phyloP scores from a whole-genome alignment of 768 basidiomycete species.

The Lactifluus volemus region DNA sequence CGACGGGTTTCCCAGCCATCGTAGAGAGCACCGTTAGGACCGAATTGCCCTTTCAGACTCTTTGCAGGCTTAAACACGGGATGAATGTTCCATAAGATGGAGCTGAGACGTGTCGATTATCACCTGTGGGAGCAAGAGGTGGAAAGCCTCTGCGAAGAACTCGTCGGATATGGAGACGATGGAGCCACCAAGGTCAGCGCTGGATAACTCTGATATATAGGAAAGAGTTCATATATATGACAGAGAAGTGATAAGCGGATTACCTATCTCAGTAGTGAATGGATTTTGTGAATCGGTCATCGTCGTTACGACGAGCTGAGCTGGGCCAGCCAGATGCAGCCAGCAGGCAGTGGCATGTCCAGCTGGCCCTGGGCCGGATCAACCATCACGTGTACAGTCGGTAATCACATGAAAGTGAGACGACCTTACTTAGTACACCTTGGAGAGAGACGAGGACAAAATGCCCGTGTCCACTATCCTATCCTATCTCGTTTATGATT shows the following conservation, averaged over 20 bases:
- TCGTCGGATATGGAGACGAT: constrained; percentile 83
- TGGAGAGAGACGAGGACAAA: no score
- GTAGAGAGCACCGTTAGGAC: constrained; percentile 88
- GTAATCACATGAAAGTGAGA: constrained; percentile 23
- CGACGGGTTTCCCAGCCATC: constrained; percentile 92
- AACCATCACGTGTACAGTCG: background rate
- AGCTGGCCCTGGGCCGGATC: background rate
- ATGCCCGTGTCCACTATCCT: no score
- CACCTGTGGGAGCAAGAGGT: constrained; percentile 79
- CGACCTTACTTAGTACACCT: constrained; percentile 3
- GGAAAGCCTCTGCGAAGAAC: constrained; percentile 84
- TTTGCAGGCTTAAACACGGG: constrained; percentile 54
- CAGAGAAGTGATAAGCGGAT: background rate
- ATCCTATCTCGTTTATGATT: constrained; percentile 50
- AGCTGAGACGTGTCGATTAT: constrained; percentile 1
- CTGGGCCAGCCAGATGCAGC: no score
- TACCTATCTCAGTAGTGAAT: constrained; percentile 48
- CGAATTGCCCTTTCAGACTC: constrained; percentile 93
- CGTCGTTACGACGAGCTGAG: no score
- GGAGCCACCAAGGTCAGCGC: constrained; percentile 69
- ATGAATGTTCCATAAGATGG: background rate
- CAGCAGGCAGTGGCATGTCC: background rate
- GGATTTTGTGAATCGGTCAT: constrained; percentile 13
- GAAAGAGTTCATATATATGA: no score
- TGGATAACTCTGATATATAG: constrained; percentile 69